Conservation (phyloP, 441 rosid species). For the Populus hybrid region DNA sequence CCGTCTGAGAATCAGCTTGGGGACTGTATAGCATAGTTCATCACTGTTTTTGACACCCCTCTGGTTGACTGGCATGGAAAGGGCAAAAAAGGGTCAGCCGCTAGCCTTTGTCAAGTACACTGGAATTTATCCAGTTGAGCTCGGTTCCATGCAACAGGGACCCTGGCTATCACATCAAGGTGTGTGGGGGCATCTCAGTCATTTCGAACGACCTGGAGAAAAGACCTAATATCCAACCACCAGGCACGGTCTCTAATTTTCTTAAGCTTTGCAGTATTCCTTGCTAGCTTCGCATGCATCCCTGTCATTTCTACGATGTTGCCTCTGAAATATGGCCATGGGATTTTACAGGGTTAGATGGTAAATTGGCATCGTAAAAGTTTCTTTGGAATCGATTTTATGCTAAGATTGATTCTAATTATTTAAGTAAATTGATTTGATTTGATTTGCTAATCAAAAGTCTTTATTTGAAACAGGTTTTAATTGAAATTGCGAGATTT, state of each 20-base stretch:
- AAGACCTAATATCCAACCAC: neutral
- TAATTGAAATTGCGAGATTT: no score
- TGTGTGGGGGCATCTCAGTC: neutral
- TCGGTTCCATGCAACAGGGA: conserved; percentile 28
- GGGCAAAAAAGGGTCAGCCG: conserved; percentile 19
- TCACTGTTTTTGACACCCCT: conserved; percentile 3
- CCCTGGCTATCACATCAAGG: conserved; percentile 27
- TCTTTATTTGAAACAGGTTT: no score
- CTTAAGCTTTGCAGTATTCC: neutral
- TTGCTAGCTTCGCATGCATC: neutral
- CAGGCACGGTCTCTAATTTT: neutral
- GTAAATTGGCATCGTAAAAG: neutral
- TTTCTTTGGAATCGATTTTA: no score
- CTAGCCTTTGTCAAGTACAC: conserved; percentile 13
- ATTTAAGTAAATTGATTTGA: no score
- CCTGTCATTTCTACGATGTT: neutral
- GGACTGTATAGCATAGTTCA: neutral
- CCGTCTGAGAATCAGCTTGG: neutral
- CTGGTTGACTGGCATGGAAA: conserved; percentile 23
- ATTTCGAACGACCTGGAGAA: neutral
- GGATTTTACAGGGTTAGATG: neutral
- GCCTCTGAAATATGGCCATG: neutral
- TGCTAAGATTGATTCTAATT: no score
- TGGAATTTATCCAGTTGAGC: conserved; percentile 21
- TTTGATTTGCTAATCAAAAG: no score